These are phyloP conservation scores for Phyllosticta citribraziliensis DNA, from an alignment of 2,329 filamentous ascomycete species.

Conservation along the genomic window DNA sequence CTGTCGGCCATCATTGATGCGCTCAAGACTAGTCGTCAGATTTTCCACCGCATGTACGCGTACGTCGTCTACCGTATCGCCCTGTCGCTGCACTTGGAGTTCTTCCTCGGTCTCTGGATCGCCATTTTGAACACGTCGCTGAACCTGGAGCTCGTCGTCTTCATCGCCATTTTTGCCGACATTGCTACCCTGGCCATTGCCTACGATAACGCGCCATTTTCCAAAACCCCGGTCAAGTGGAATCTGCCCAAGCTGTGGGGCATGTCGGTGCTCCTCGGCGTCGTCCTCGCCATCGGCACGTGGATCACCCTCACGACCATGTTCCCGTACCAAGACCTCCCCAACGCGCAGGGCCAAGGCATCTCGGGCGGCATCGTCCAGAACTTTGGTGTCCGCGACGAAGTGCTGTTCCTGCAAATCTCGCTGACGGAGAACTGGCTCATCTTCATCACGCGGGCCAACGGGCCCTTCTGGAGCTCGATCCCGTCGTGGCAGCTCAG, in stretches of 20 bases:
- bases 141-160: slow-evolving; percentile 80
- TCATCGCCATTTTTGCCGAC: slow-evolving; percentile 91
- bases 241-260: slow-evolving; percentile 91
- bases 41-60: slow-evolving; percentile 95
- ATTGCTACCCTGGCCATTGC: slow-evolving; percentile 86
- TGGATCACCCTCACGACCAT: slow-evolving; percentile 88
- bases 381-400: slow-evolving; percentile 74
- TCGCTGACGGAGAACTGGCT: slow-evolving; percentile 91
- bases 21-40: slow-evolving; percentile 84
- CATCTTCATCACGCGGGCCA: slow-evolving; percentile 91
- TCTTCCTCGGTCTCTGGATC: slow-evolving; percentile 88
- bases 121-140: slow-evolving; percentile 75
- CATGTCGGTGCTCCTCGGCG: slow-evolving; percentile 74
- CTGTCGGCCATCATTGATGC: slow-evolving; percentile 88
- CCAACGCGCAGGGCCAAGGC: slow-evolving; percentile 34
- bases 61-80: slow-evolving; percentile 95
- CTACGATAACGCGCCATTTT: slow-evolving; percentile 86
- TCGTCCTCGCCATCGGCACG: slow-evolving; percentile 71
- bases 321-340: slow-evolving; percentile 38
- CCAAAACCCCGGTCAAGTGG: slow-evolving; percentile 83
- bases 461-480: slow-evolving; percentile 85
- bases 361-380: slow-evolving; percentile 76
- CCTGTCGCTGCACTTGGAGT: slow-evolving; percentile 80
- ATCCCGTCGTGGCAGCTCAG: slow-evolving; percentile 77
- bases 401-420: slow-evolving; percentile 81